A percentile compares a stretch with the other conserved stretches of the same genome.
phyloP scores from a whole-genome alignment of 2,329 filamentous ascomycete species.

The Leptosphaerulina australis region DNA sequence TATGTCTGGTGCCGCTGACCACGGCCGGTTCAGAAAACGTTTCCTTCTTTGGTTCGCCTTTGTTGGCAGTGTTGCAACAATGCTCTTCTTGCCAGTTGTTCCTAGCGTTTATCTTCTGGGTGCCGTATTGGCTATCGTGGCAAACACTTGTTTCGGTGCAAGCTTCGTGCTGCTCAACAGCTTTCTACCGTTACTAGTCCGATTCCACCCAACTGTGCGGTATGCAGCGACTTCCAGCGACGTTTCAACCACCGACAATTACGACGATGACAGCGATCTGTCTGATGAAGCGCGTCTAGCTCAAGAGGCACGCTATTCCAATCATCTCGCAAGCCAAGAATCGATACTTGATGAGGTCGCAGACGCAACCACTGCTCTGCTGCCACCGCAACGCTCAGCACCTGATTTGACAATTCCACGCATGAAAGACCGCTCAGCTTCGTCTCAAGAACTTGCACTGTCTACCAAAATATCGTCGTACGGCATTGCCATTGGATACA shows the following conservation, averaged over 20 bases:
- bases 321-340: conserved; percentile 34
- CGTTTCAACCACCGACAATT: conserved; percentile 36
- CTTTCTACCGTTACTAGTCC: conserved; percentile 87
- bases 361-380: conserved; percentile 47
- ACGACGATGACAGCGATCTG: conserved; percentile 32
- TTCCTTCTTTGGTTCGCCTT: conserved; percentile 86
- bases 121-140: conserved; percentile 82
- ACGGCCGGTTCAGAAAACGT: conserved; percentile 85
- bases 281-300: conserved; percentile 28
- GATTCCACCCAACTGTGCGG: conserved; percentile 73
- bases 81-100: conserved; percentile 82
- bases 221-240: conserved; percentile 36
- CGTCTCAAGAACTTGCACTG: conserved; percentile 74
- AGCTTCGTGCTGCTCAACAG: conserved; percentile 96
- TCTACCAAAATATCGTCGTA: conserved; percentile 91
- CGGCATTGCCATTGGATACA: conserved; percentile 93
- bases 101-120: conserved; percentile 80
- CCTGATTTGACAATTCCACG: conserved; percentile 41
- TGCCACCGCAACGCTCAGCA: conserved; percentile 35
- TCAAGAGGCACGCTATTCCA: conserved; percentile 37
- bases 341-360: conserved; percentile 35
- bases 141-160: conserved; percentile 92
- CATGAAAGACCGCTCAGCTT: conserved; percentile 36
- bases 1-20: conserved; percentile 94
- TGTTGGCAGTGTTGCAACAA: conserved; percentile 79